These are phyloP conservation scores for Helianthus tuberosus DNA, from an alignment of 129 eudicot genomes.

Conservation along the genomic window DNA sequence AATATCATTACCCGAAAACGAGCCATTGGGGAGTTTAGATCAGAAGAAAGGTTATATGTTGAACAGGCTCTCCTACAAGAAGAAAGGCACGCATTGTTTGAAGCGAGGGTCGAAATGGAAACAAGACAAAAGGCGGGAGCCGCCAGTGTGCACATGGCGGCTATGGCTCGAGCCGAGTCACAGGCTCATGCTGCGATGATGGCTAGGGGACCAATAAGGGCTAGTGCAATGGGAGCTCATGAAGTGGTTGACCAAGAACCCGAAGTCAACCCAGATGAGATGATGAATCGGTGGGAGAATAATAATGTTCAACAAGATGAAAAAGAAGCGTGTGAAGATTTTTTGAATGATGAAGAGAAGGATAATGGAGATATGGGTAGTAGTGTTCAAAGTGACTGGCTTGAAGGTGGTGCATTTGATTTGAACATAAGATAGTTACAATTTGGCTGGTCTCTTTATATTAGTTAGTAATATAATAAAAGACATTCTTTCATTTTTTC, in stretches of 20 bases:
- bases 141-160: slow-evolving; percentile 66
- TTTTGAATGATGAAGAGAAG: slow-evolving; percentile 78
- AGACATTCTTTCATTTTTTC: no score
- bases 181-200: slow-evolving; percentile 76
- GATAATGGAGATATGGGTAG: slow-evolving; percentile 61
- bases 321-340: slow-evolving; percentile 76
- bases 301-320: slow-evolving; percentile 55
- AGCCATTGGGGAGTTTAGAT: slow-evolving; percentile 75
- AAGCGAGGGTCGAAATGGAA: slow-evolving; percentile 63
- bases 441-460: no score
- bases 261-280: slow-evolving; percentile 50
- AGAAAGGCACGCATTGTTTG: slow-evolving; percentile 50
- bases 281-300: slow-evolving; percentile 65
- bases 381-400: slow-evolving; percentile 22
- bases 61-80: slow-evolving; percentile 75
- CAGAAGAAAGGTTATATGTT: slow-evolving; percentile 78
- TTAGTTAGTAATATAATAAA: no score
- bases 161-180: slow-evolving; percentile 67
- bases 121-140: slow-evolving; percentile 63
- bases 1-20: slow-evolving; percentile 67
- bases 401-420: no score
- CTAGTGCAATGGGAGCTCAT: slow-evolving; percentile 63
- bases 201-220: slow-evolving; percentile 69
- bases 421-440: no score
- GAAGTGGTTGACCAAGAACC: slow-evolving; percentile 60